Base-by-base conservation (phyloP, 371 early-diverging fungal species). In the Apophysomyces trapeziformis region DNA sequence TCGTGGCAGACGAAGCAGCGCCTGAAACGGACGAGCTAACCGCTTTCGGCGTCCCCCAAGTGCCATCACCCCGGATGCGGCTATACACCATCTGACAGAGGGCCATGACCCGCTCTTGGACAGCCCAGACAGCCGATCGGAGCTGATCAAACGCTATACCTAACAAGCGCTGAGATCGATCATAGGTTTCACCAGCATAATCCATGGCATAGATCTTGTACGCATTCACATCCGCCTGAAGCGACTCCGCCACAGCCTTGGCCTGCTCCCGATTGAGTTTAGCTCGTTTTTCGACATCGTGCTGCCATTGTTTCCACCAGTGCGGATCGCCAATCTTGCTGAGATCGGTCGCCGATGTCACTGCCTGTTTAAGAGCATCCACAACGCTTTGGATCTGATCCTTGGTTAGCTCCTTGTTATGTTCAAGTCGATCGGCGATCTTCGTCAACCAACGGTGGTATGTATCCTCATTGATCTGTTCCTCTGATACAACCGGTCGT, bases 191-290 rank as follows among this genome's bases (percentile, higher is more conserved):
- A 50, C 72, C 71, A 38, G 72, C 73, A 63, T 79, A 79, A 56
- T 82, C 80, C 60, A 75, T 73, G 14, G 77, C 83, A 68, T 79
- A 82, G 44, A 79, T 69, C 75, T 79, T 82, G 70, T 79, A 82
- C 14, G 77, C 76, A 61, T 68, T 73, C 35, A 79, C 68, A 26
- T 82, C 78, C 26, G 64, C 63, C 13, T 65, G 60, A 7, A 82
- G 45, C 0, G 73, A 67, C 1, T 68, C 69, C 47, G 72, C 60
- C 5, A 76, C 66, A 0, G 57, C 41, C 7, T 71, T n/a, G 16
- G 64, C 69, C 60, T 82, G 83, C 4, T 69, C 64, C 18, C 71
- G 59, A 18, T 70, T 76, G 7, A 82, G 14, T 50, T 76, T 74
- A 61, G 65, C 73, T 8, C 76, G 58, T 56, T 70, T 70, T 21